Base-by-base conservation (phyloP, 192 early-diverging fungal species). In the Coemansia sp. region DNA sequence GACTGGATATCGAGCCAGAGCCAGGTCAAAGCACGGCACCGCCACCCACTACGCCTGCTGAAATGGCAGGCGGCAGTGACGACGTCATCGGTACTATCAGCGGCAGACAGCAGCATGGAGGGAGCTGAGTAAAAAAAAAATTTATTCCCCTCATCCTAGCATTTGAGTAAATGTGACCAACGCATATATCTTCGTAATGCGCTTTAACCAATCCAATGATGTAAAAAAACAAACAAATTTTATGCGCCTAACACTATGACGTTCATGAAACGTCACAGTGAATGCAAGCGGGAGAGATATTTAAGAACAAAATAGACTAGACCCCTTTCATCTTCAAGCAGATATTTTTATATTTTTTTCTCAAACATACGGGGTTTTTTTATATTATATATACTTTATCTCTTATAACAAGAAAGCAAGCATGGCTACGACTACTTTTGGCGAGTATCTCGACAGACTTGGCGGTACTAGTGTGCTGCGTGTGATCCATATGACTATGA, bases 391-490 rank as follows among this genome's bases (percentile, higher is more conserved):
- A 53, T 49, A 41, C 4, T 34, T 6, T n/a, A 35, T 18, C 43
- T 35, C 43, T 34, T 6, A 24, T 18, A n/a, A 56, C 1, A 72
- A 44, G 7, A 37, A 18, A 62, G 56, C 61, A 18, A 62, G 47
- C 61, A 71, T 71, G 75, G 45, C 70, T 40, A 59, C 11, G 35
- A 52, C 64, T 29, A 65, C 52, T 3, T 74, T 79, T 44, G 53
- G 62, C 15, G 68, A 64, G 47, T 79, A 74, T 56, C 58, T 79
- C 64, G 69, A 79, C 50, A 15, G 65, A 12, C 40, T 80, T 0
- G 40, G 45, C 16, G 65, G 66, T 13, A 68, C 59, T 30, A 63
- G 67, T 13, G 49, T 44, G 35, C 30, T 80, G 65, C 65, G 78
- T 2, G 60, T 41, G 41, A 40, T 63, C 29, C 70, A 75, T 44